A percentile compares a stretch with the other conserved stretches of the same genome.
phyloP scores from a whole-genome alignment of 1,139 yeast genomes.

The Meyerozyma elateridarum region DNA sequence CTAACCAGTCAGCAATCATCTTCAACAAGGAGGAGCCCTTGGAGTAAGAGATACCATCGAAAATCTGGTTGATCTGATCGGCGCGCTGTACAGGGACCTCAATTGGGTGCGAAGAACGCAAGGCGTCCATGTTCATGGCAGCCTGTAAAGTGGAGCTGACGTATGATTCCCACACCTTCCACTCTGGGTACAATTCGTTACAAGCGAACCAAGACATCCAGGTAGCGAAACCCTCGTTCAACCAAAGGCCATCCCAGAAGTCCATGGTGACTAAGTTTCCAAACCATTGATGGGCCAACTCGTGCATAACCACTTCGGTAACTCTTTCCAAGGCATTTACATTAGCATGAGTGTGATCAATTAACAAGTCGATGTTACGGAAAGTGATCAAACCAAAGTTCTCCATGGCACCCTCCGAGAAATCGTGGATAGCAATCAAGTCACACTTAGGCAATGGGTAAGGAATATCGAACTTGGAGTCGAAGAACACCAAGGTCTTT shows the following conservation, averaged over 20 bases:
- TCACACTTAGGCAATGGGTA: constrained; percentile 61
- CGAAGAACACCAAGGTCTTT: constrained; percentile 48
- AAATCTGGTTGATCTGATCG: constrained; percentile 78
- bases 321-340: constrained; percentile 49
- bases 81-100: constrained; percentile 81
- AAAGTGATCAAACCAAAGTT: constrained; percentile 56
- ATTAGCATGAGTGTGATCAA: constrained; percentile 43
- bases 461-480: constrained; percentile 47
- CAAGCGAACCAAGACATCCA: constrained; percentile 84
- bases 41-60: constrained; percentile 79
- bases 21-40: constrained; percentile 76
- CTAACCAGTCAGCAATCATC: constrained; percentile 68
- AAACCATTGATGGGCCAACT: constrained; percentile 92
- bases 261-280: constrained; percentile 91
- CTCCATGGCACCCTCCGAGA: constrained; percentile 62
- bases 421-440: constrained; percentile 53
- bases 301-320: constrained; percentile 86
- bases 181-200: constrained; percentile 73
- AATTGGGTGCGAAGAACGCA: constrained; percentile 78
- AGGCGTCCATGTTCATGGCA: constrained; percentile 67
- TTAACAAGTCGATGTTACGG: constrained; percentile 50
- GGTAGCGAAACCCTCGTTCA: constrained; percentile 86
- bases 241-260: constrained; percentile 94
- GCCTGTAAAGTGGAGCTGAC: constrained; percentile 65
- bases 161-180: constrained; percentile 79